phyloP scores from a whole-genome alignment of 345 rosid genomes.

The Turnera subulata region DNA sequence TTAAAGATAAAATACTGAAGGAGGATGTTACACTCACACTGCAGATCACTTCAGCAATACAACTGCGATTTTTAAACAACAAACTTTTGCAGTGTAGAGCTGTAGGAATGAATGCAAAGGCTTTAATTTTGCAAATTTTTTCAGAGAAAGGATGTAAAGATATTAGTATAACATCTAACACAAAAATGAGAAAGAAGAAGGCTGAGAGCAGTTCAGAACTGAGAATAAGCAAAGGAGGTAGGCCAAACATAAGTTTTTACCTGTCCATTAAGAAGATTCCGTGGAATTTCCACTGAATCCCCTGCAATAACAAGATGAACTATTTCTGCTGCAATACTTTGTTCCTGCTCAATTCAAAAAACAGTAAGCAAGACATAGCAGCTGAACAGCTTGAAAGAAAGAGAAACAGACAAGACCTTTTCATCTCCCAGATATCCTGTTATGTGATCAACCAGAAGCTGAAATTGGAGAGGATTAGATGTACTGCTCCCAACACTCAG shows the following conservation, averaged over 20 bases:
- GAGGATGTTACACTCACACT: too few species aligned
- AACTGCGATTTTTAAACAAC: too few species aligned
- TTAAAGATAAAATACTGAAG: too few species aligned
- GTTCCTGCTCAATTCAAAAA: conserved; percentile 49
- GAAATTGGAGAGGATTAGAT: conserved; percentile 81
- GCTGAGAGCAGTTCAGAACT: not conserved
- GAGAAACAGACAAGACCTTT: conserved; percentile 42
- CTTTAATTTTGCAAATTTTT: too few species aligned
- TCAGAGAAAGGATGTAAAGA: not conserved
- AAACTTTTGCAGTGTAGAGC: too few species aligned
- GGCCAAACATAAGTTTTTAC: conserved; percentile 24
- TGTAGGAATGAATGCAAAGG: too few species aligned
- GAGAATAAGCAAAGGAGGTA: not conserved
- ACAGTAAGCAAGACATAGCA: conserved; percentile 9
- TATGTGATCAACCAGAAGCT: conserved; percentile 95
- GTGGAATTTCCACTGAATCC: conserved; percentile 79
- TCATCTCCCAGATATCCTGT: conserved; percentile 91
- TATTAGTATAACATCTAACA: not conserved
- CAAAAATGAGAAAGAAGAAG: not conserved
- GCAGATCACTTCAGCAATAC: too few species aligned
- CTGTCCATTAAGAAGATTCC: conserved; percentile 68
- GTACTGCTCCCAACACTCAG: conserved; percentile 59
- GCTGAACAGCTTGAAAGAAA: conserved; percentile 13
- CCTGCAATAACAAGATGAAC: conserved; percentile 91
- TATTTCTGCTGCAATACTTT: conserved; percentile 70